Base-by-base conservation (phyloP, 306 rosid species). In the Medicago ruthenica region DNA sequence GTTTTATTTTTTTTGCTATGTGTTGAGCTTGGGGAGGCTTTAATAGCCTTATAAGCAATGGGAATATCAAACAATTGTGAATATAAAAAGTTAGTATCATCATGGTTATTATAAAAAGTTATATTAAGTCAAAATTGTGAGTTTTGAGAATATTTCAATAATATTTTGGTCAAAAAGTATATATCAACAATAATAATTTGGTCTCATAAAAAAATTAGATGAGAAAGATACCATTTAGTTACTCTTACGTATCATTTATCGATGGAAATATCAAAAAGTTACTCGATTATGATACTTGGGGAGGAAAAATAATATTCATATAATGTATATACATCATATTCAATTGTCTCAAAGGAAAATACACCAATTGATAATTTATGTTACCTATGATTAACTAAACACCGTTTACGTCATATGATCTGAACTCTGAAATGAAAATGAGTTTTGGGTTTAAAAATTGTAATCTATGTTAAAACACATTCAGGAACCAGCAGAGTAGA, bases 1-100 rank as follows among this genome's bases (percentile, higher is more conserved):
- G 3, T 27, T 60, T 31, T 70, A 17, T 65, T 13, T 54, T 24
- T 1, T 24, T 2, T 24, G 27, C 27, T 64, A 20, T 63, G 62
- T 69, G 73, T 22, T 37, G 47, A 80, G 65, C 45, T 47, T 39
- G 55, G 58, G 36, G 50, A 73, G 50, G 53, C 65, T 66, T 50
- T 69, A 13, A 78, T 70, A 60, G 75, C 50, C 75, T 67, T 67
- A 45, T 12, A 14, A 44, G 50, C 50, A 44, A 44, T 11, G 2
- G 13, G 22, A 21, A 21, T 21, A 21, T 21, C 22, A 21, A 21
- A 1, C 22, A 21, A 21, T 21, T 21, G 22, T 21, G 22, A 21
- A 0, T 21, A 21, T 21, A 21, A 21, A 21, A 21, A 1, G 81
- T 31, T 61, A 27, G 61, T 24, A 20, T 54, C 16, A 18, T 57